Percentiles rank a stretch among this genome's conserved stretches.
phyloP scores from a whole-genome alignment of 805 yeast genomes.

The Kodamaea kakaduensis region DNA sequence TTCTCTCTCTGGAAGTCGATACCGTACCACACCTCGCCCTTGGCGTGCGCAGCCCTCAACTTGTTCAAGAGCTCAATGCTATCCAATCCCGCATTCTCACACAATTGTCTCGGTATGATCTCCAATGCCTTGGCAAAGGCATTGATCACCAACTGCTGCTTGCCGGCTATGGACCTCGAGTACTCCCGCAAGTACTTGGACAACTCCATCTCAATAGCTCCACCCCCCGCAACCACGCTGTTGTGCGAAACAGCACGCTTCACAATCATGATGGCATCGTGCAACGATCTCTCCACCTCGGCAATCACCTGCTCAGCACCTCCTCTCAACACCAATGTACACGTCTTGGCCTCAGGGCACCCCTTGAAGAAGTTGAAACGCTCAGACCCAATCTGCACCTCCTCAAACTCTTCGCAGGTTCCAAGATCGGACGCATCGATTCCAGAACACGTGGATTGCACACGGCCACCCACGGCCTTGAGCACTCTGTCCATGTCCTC shows the following conservation, averaged over 20 bases:
- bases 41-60: constrained; percentile 89
- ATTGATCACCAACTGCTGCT: constrained; percentile 87
- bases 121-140: constrained; percentile 95
- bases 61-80: constrained; percentile 91
- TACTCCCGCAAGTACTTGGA: constrained; percentile 84
- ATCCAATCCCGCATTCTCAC: constrained; percentile 99
- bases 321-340: constrained; percentile 91
- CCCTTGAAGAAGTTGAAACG: constrained; percentile 92
- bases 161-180: constrained; percentile 86
- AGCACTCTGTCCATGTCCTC: constrained; percentile 93
- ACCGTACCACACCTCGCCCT: constrained; percentile 90
- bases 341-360: constrained; percentile 87
- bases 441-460: constrained; percentile 73
- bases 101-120: constrained; percentile 92
- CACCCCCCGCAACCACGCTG: constrained; percentile 95
- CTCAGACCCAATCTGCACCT: constrained; percentile 92
- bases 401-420: constrained; percentile 82
- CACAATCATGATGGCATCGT: constrained; percentile 98
- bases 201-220: constrained; percentile 97
- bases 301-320: constrained; percentile 98
- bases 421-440: constrained; percentile 69
- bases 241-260: constrained; percentile 88
- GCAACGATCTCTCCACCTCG: constrained; percentile 95
- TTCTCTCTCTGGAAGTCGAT: constrained; percentile 83
- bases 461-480: constrained; percentile 88